Evolutionary conservation across 805 yeast genomes (phyloP), one percentile per base, ranked within the genome.

Genomic region (Ogataea ramenticola): DNA sequence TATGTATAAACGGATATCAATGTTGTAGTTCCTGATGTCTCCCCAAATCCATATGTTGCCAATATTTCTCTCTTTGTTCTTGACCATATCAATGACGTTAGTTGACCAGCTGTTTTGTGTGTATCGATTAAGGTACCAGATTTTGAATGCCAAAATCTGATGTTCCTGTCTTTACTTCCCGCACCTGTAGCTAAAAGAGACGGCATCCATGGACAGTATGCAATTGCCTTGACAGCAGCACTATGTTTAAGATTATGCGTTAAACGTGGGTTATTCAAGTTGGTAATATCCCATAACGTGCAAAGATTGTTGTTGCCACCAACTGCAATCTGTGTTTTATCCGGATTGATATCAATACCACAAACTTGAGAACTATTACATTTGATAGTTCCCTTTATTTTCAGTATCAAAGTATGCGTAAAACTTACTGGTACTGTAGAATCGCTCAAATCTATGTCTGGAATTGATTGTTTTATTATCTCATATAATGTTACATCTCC

Each of bases 151-250:
- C 96, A 89, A 58, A 88, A 87, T 46, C 90, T 60, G 9, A 89
- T 75, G n/a, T 74, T 74, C 41, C 90, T 67, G 58, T 90, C 97
- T 52, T 79, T 80, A 19, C 82, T 77, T 0, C 97, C 97, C 3
- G 93, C 96, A 0, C 97, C 97, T 0, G 96, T 88, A 1, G 91
- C 96, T 31, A 90, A 60, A 9, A 90, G 63, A 2, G 83, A 72
- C 14, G 78, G 78, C 17, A 87, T 73, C 96, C 96, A 89, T 0
- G 97, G 97, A 57, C 96, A 90, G 54, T 77, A 90, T 3, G 91
- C 84, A 38, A 90, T 67, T 0, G 96, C 97, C 53, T 89, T 89
- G 0, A 90, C 90, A 0, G 97, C 97, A 1, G 96, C 95, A 2
- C 68, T 65, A 55, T 90, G 97, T 1, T 72, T 76, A 42, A 89